Conservation (phyloP, 306 rosid genomes). For the Rosa rugosa region DNA sequence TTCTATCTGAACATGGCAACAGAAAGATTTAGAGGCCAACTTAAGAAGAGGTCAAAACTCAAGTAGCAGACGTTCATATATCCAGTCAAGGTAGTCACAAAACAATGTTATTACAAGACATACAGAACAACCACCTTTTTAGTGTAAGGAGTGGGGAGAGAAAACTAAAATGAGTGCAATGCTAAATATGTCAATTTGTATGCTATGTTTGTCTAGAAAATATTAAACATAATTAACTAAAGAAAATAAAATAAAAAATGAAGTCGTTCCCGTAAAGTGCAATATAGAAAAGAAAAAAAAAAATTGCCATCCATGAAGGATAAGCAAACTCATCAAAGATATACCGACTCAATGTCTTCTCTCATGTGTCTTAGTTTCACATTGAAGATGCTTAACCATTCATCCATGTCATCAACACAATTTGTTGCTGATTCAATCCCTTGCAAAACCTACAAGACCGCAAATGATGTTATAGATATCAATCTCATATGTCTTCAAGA, state of each 20-base stretch:
- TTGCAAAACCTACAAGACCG: conserved; percentile 61
- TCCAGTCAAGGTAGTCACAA: not conserved
- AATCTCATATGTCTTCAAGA: not conserved
- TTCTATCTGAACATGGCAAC: conserved; percentile 73
- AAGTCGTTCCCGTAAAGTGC: conserved; percentile 11
- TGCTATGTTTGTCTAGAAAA: not conserved
- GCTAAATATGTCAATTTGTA: not conserved
- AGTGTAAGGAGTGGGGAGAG: not conserved
- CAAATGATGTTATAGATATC: not conserved
- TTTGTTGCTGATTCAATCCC: conserved; percentile 81
- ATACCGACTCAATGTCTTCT: conserved; percentile 95
- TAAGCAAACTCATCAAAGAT: conserved; percentile 17
- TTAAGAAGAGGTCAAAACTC: conserved; percentile 16
- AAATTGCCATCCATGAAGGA: conserved; percentile 27
- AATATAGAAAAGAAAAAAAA: conserved; percentile 24
- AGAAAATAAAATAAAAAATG: not conserved
- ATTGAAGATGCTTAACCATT: conserved; percentile 94
- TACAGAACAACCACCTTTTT: conserved; percentile 3
- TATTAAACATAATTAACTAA: not conserved
- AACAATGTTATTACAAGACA: not conserved
- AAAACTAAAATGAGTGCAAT: not conserved
- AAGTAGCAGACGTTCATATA: conserved; percentile 3
- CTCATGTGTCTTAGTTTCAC: conserved; percentile 98
- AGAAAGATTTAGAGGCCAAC: conserved; percentile 19
- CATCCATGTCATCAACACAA: conserved; percentile 93